Base-by-base conservation (phyloP, 2,329 filamentous ascomycete species). In the Dactylellina parvicollis region DNA sequence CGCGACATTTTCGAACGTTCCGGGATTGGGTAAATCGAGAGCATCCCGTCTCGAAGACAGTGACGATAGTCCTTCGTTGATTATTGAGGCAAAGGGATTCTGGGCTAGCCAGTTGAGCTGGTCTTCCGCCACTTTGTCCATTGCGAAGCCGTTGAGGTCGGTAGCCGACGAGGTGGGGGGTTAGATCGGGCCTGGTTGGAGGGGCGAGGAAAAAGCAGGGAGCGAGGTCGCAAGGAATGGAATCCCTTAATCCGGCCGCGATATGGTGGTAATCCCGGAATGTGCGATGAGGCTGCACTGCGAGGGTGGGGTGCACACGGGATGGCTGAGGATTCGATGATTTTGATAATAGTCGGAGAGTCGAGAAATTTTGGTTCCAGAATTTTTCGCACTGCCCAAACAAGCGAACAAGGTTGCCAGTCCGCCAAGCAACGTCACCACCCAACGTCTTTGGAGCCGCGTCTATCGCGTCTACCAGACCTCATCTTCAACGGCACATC, bases 11-110 rank as follows among this genome's bases (percentile, higher is more conserved):
- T 99, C 95, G 77, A 97, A 89, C 57, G 91, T 93, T 79, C 95
- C 95, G 40, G 95, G 95, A 83, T 98, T 98, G 77, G 89, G 86
- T 78, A 99, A 86, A 75, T 93, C 94, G 76, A 99, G 87, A 82
- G 91, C 90, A 78, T 89, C 90, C 85, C 95, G 90, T 83, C 91
- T 88, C 78, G 95, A 91, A 75, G 89, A 90, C 81, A 98, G 96
- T 60, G 89, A 87, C 79, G 85, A 86, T 83, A 95, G 90, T 82
- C 88, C 89, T 85, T 96, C 90, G 81, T 88, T 86, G 77, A 96
- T 80, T 76, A 87, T 85, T 76, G 85, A 84, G 64, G 88, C 84
- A 78, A 95, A 82, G 72, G 91, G 87, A 81, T 96, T 96, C 79
- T 89, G 86, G 78, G 87, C 85, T 77, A 96, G 80, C 77, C 92